Conservation (phyloP, 2,329 filamentous ascomycete species). For the Moelleriella libera region DNA sequence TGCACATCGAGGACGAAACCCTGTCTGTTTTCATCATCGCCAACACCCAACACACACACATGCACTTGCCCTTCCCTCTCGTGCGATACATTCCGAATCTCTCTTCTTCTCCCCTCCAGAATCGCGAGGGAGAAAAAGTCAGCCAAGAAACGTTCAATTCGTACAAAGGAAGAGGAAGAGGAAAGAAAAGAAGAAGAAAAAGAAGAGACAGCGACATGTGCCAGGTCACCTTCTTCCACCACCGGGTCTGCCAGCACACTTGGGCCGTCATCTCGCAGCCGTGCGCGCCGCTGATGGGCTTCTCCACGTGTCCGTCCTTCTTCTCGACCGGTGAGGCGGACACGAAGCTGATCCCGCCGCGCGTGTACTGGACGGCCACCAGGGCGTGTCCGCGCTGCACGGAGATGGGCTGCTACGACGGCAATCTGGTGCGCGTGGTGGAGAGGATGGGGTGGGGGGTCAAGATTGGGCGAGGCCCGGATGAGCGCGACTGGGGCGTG, state of each 20-base stretch:
- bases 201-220: conserved; percentile 24
- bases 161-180: not conserved
- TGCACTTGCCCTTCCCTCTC: too few species aligned
- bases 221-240: conserved; percentile 29
- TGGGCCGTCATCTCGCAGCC: conserved; percentile 33
- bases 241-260: conserved; percentile 34
- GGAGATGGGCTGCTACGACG: conserved; percentile 27
- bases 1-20: too few species aligned
- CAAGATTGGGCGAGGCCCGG: conserved; percentile 33
- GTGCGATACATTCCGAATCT: too few species aligned
- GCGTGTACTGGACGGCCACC: conserved; percentile 18
- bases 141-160: not conserved
- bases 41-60: too few species aligned
- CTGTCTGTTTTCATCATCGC: too few species aligned
- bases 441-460: conserved; percentile 25
- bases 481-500: conserved; percentile 20
- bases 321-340: conserved; percentile 15
- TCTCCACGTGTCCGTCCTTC: conserved; percentile 31
- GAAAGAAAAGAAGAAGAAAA: not conserved
- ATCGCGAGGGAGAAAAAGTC: not conserved
- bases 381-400: conserved; percentile 23
- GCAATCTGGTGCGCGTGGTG: conserved; percentile 32
- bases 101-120: too few species aligned
- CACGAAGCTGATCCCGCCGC: conserved; percentile 18
- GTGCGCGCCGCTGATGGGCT: conserved; percentile 35